Evolutionary conservation across 768 basidiomycete genomes (phyloP).

Genomic region (Tremella yokohamensis): DNA sequence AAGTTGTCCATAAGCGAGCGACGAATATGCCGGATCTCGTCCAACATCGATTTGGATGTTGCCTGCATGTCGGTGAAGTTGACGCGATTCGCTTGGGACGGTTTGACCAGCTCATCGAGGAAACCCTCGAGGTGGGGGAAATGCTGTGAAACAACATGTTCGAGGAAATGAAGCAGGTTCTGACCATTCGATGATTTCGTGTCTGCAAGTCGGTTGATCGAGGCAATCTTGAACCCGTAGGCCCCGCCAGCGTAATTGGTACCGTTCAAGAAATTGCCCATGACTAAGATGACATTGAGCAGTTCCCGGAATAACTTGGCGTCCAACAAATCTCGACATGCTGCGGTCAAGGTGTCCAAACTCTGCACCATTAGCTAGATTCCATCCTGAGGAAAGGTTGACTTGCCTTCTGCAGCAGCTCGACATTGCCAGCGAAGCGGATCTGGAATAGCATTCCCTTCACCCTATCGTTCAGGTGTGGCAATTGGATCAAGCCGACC

Average conservation of each 20-base stretch:
- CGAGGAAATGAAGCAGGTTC: conserved; percentile 89
- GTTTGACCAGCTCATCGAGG: conserved; percentile 79
- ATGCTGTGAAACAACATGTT: conserved; percentile 77
- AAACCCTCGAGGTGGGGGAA: conserved; percentile 85
- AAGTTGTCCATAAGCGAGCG: conserved; percentile 78
- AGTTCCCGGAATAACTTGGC: conserved; percentile 88
- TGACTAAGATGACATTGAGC: conserved; percentile 85
- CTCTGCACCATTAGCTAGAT: conserved; percentile 56
- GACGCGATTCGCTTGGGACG: conserved; percentile 81
- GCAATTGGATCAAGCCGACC: conserved; percentile 93
- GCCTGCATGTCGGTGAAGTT: conserved; percentile 33
- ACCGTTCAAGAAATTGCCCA: conserved; percentile 98
- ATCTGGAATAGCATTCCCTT: conserved; percentile 93
- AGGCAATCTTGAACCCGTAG: conserved; percentile 92
- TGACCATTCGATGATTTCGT: conserved; percentile 94
- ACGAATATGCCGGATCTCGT: conserved; percentile 74
- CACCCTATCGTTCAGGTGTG: conserved; percentile 78
- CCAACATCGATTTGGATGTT: conserved; percentile 66
- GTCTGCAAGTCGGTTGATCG: conserved; percentile 97
- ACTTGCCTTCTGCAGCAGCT: conserved; percentile 73
- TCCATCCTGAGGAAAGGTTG: not conserved
- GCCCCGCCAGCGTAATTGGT: conserved; percentile 94
- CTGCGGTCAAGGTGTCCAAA: conserved; percentile 73
- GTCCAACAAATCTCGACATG: conserved; percentile 70
- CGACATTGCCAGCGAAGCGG: conserved; percentile 79